These are phyloP conservation scores for Nyctanthes arbortristis DNA, from an alignment of 257 asterid species.

Conservation along the genomic window DNA sequence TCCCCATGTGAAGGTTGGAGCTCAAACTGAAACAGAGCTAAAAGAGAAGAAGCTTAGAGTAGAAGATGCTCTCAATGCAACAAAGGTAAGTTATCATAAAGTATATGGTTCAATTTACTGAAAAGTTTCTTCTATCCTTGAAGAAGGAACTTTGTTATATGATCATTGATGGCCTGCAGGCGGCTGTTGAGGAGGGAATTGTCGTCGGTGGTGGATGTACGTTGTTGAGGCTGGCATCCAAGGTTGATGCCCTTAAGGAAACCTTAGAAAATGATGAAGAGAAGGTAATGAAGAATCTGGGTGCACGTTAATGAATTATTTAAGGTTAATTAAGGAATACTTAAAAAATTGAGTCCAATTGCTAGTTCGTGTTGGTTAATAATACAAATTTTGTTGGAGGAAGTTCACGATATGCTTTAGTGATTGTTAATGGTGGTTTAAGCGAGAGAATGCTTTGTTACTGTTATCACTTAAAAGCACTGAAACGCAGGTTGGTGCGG, in stretches of 20 bases:
- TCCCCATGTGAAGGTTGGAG: conserved; percentile 72
- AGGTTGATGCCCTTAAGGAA: conserved; percentile 86
- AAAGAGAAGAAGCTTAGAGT: conserved; percentile 97
- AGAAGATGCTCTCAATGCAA: conserved; percentile 98
- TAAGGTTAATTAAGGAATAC: not conserved
- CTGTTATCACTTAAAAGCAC: not conserved
- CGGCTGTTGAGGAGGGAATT: conserved; percentile 99
- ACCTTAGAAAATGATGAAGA: conserved; percentile 85
- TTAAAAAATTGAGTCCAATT: not conserved
- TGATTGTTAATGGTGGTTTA: not conserved
- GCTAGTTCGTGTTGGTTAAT: not conserved
- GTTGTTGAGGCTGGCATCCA: conserved; percentile 77
- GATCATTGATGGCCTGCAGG: conserved; percentile 44
- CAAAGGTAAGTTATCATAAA: conserved; percentile 55
- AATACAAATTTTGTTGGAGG: not conserved
- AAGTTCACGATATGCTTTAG: not conserved
- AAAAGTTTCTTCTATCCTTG: not conserved
- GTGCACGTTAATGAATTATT: not conserved
- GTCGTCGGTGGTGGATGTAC: conserved; percentile 99
- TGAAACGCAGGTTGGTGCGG: conserved; percentile 85
- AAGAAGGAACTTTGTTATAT: not conserved
- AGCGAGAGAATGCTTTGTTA: not conserved
- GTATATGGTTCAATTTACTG: not conserved
- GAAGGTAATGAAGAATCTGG: conserved; percentile 46
- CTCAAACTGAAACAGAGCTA: conserved; percentile 96